Evolutionary conservation across 768 basidiomycete species (phyloP).

Genomic region (Psilocybe sp.): DNA sequence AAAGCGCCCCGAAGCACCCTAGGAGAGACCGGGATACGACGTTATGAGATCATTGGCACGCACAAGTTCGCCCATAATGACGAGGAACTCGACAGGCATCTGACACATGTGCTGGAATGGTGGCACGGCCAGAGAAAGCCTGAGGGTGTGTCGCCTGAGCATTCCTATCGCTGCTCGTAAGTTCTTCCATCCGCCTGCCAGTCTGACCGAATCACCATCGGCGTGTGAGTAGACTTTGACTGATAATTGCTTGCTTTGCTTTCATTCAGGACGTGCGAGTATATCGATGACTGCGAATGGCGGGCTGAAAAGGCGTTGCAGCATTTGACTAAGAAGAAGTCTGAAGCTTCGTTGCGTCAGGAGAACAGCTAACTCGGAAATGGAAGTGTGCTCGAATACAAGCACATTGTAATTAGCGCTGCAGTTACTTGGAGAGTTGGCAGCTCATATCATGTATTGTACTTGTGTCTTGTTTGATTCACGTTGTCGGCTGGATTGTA

Average conservation of each 20-base stretch:
- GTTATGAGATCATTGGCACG: constrained; percentile 57
- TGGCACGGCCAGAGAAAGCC: constrained; percentile 74
- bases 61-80: constrained; percentile 58
- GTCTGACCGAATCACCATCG: no score
- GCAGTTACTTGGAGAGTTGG: no score
- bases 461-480: not conserved
- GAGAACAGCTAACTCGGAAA: no score
- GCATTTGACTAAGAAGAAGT: constrained; percentile 13
- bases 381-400: no score
- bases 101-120: constrained; percentile 60
- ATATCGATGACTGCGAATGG: constrained; percentile 78
- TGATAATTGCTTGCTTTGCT: no score
- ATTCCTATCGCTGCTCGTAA: constrained; percentile 66
- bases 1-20: not conserved
- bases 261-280: constrained; percentile 63
- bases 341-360: no score
- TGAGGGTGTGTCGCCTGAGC: constrained; percentile 61
- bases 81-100: constrained; percentile 46
- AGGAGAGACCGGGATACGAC: constrained; percentile 17
- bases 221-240: no score
- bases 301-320: constrained; percentile 53
- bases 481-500: not conserved
- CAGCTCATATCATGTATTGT: no score
- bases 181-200: constrained; percentile 21
- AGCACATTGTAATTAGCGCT: no score